Percentiles rank a stretch among this genome's conserved stretches.
Evolutionary conservation across 2,329 filamentous ascomycete genomes (phyloP).

Genomic region (Fusarium sp.): DNA sequence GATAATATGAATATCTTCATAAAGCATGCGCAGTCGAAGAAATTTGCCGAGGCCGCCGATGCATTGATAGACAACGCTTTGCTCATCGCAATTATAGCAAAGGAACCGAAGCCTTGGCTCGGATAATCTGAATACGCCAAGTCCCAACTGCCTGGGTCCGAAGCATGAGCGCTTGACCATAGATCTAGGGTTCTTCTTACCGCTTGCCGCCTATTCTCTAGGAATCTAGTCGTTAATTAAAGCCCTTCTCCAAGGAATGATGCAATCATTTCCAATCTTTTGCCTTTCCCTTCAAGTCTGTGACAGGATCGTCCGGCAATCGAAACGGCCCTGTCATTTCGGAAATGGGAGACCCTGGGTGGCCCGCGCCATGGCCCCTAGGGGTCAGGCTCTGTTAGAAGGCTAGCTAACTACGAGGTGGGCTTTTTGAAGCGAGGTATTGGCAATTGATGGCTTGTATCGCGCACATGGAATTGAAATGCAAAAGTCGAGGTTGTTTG

Average conservation of each 20-base stretch:
- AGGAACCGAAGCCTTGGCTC: slow-evolving; percentile 23
- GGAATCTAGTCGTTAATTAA: neutral
- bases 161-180: neutral
- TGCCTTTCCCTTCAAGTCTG: slow-evolving; percentile 6
- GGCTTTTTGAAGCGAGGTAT: slow-evolving; percentile 12
- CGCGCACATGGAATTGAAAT: neutral
- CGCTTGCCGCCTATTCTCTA: neutral
- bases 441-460: slow-evolving; percentile 8
- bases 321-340: slow-evolving; percentile 49
- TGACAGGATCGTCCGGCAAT: slow-evolving; percentile 44
- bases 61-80: slow-evolving; percentile 4
- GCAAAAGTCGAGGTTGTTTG: neutral
- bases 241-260: slow-evolving; percentile 10
- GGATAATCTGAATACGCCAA: neutral
- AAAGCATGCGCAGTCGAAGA: neutral
- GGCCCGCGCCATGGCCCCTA: slow-evolving; percentile 15
- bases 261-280: slow-evolving; percentile 22
- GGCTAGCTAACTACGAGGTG: slow-evolving; percentile 9
- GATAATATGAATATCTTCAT: slow-evolving; percentile 33
- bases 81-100: slow-evolving; percentile 36
- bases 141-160: neutral
- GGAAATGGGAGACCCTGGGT: slow-evolving; percentile 33
- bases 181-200: neutral
- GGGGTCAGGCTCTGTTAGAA: slow-evolving; percentile 15
- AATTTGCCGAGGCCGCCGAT: slow-evolving; percentile 8